phyloP scores from a whole-genome alignment of 202 grass and related monocot genomes.

The Miscanthus sacchariflorus region DNA sequence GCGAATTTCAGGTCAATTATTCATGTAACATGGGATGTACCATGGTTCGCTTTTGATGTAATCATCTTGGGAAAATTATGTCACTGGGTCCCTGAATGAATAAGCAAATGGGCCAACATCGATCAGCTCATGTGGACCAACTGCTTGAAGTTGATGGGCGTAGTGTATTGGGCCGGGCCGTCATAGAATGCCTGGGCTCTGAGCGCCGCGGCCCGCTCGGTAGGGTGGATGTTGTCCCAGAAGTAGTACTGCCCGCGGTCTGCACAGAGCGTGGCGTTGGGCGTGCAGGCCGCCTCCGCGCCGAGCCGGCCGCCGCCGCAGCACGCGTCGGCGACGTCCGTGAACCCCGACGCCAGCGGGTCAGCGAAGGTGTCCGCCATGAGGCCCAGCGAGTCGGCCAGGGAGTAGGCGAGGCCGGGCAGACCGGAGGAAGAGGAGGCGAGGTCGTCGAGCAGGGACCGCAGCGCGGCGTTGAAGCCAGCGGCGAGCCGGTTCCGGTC shows the following conservation, averaged over 20 bases:
- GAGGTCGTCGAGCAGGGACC: background rate
- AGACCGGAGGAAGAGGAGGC: background rate
- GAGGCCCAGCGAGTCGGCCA: conserved; percentile 1
- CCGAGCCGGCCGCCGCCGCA: conserved; percentile 38
- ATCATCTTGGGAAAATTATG: too few species aligned
- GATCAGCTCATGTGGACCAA: background rate
- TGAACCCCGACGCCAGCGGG: background rate
- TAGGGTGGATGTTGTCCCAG: conserved; percentile 27
- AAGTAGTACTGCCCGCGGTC: background rate
- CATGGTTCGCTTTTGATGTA: too few species aligned
- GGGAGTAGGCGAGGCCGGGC: conserved; percentile 34
- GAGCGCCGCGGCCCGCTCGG: background rate
- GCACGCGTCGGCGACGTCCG: conserved; percentile 24
- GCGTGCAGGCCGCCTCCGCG: background rate
- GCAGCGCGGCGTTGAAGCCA: background rate
- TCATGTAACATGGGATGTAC: background rate
- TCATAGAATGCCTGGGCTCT: conserved; percentile 18
- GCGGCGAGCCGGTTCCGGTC: conserved; percentile 6
- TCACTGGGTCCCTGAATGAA: too few species aligned
- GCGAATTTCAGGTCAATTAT: background rate
- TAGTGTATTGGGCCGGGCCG: background rate
- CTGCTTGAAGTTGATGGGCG: conserved; percentile 51
- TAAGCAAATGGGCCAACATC: too few species aligned
- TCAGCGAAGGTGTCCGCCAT: conserved; percentile 1
- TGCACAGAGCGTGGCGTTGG: background rate